phyloP scores from a whole-genome alignment of 495 filamentous ascomycete genomes.

The Xylaria longipes region DNA sequence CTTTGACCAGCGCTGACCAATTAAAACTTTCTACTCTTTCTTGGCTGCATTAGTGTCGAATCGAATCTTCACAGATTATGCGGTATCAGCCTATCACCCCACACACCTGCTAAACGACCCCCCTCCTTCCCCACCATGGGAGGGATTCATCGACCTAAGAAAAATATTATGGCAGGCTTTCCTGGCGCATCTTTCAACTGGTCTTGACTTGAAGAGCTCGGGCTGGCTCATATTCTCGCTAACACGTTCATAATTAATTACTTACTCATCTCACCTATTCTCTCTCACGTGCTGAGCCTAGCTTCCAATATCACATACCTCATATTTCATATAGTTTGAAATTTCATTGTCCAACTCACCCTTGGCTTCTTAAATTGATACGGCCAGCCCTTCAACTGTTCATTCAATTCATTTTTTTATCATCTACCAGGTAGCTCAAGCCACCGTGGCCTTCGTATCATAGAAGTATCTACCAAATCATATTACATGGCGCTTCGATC shows the following conservation, averaged over 20 bases:
- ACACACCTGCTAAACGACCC: not conserved
- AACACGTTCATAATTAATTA: not conserved
- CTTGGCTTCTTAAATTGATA: not conserved
- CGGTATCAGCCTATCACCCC: constrained; percentile 25
- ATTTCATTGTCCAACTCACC: not conserved
- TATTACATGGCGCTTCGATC: constrained; percentile 11
- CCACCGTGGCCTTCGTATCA: not conserved
- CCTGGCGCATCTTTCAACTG: not conserved
- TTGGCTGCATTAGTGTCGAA: too few species aligned
- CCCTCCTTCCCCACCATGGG: not conserved
- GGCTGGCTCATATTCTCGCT: not conserved
- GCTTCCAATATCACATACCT: not conserved
- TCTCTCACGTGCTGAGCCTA: not conserved
- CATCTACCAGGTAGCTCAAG: not conserved
- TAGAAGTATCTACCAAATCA: not conserved
- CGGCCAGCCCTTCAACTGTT: not conserved
- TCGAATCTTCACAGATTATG: too few species aligned
- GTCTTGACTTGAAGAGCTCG: constrained; percentile 4
- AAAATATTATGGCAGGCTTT: constrained; percentile 13
- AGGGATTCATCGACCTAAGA: not conserved
- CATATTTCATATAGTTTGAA: too few species aligned
- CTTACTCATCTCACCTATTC: constrained; percentile 9
- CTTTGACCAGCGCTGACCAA: too few species aligned
- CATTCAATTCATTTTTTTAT: not conserved
- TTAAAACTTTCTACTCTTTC: too few species aligned